Percentiles rank a stretch among this genome's conserved stretches.
Evolutionary conservation across 2,329 filamentous ascomycete species (phyloP).

Genomic region (Pseudonectria foliicola): DNA sequence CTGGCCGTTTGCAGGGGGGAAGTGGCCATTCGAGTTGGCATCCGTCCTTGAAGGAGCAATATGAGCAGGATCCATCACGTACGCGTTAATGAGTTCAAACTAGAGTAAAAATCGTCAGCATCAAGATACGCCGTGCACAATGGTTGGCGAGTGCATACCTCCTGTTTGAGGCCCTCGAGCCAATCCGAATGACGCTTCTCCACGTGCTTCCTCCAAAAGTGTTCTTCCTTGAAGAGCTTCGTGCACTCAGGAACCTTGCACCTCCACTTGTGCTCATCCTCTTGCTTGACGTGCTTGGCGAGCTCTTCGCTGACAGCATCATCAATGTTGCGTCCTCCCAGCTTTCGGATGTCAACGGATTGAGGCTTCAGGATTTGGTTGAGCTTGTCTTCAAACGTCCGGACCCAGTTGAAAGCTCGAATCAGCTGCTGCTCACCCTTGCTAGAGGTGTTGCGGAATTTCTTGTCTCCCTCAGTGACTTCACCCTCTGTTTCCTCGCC

Average conservation of each 20-base stretch:
- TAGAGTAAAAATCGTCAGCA: constrained; percentile 28
- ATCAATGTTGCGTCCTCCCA: constrained; percentile 80
- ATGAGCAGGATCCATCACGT: constrained; percentile 88
- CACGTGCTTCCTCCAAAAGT: constrained; percentile 97
- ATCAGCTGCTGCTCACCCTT: constrained; percentile 90
- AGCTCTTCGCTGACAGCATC: constrained; percentile 85
- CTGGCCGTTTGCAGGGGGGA: constrained; percentile 72
- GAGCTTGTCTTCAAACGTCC: constrained; percentile 96
- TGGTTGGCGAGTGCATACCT: constrained; percentile 51
- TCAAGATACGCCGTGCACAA: not conserved
- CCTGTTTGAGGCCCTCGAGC: constrained; percentile 70
- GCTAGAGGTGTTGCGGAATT: constrained; percentile 58
- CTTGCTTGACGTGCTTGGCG: constrained; percentile 84
- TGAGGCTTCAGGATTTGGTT: constrained; percentile 88
- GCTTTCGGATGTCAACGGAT: constrained; percentile 76
- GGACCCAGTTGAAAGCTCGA: constrained; percentile 97
- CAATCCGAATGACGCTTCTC: constrained; percentile 93
- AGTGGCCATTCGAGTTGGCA: constrained; percentile 92
- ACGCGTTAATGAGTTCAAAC: constrained; percentile 87
- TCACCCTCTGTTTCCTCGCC: constrained; percentile 56
- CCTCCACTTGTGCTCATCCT: constrained; percentile 93
- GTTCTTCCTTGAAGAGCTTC: constrained; percentile 93
- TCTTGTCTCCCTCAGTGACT: constrained; percentile 54
- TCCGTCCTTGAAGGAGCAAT: constrained; percentile 91
- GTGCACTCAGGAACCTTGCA: constrained; percentile 95